phyloP scores from a whole-genome alignment of 345 rosid species.

The Odontarrhena argentea region DNA sequence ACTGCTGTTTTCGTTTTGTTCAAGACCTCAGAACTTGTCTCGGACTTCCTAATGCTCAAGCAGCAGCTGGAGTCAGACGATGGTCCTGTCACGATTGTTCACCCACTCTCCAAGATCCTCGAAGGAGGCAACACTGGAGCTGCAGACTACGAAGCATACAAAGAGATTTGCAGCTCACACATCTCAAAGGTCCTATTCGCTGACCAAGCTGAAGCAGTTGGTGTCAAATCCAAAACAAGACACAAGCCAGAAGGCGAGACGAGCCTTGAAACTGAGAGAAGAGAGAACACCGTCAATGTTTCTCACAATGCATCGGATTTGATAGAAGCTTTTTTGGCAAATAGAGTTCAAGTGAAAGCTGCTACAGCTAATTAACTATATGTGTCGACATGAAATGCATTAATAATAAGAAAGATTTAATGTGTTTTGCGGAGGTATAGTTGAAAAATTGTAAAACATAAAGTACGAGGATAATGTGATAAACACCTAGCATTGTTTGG shows the following conservation, averaged over 20 bases:
- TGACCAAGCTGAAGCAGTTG: slow-evolving; percentile 77
- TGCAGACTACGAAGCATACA: slow-evolving; percentile 76
- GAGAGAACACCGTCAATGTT: slow-evolving; percentile 26
- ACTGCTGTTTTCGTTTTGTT: slow-evolving; percentile 78
- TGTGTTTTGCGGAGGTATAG: neutral
- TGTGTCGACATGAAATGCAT: slow-evolving; percentile 14
- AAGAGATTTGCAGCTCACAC: slow-evolving; percentile 79
- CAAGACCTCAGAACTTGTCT: slow-evolving; percentile 57
- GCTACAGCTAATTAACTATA: slow-evolving; percentile 22
- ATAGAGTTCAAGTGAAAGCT: slow-evolving; percentile 27
- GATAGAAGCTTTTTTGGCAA: slow-evolving; percentile 42
- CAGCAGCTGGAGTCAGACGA: slow-evolving; percentile 59
- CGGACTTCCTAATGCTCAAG: slow-evolving; percentile 66
- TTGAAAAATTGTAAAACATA: neutral
- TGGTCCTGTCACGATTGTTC: slow-evolving; percentile 59
- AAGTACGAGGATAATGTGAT: neutral
- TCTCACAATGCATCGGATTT: slow-evolving; percentile 35
- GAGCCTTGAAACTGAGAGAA: slow-evolving; percentile 31
- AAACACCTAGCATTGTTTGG: neutral
- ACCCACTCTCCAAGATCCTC: slow-evolving; percentile 76
- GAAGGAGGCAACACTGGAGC: slow-evolving; percentile 78
- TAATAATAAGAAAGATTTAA: neutral
- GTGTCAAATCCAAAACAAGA: slow-evolving; percentile 47
- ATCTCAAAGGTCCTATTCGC: slow-evolving; percentile 65
- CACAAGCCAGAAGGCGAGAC: slow-evolving; percentile 12